These are phyloP conservation scores for Acanthamoeba lenticulata DNA, from an alignment of 208 protist genomes.

Conservation along the genomic window DNA sequence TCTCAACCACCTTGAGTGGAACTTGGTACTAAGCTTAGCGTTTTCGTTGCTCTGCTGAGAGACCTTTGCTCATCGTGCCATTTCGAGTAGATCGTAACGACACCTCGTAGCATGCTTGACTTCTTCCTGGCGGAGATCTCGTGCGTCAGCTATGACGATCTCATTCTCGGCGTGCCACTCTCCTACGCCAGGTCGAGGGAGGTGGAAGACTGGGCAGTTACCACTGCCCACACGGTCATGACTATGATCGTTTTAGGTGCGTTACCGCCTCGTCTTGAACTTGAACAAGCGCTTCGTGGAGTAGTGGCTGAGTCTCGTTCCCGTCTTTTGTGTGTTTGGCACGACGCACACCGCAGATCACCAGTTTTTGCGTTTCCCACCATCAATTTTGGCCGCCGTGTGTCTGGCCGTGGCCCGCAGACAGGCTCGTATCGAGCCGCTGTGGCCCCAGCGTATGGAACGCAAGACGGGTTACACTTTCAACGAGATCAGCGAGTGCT, in stretches of 20 bases:
- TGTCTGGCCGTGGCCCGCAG: constrained; percentile 54
- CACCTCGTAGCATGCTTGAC: constrained; percentile 31
- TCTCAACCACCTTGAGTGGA: constrained; percentile 29
- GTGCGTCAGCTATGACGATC: constrained; percentile 32
- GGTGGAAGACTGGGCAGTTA: background rate
- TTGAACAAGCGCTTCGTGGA: background rate
- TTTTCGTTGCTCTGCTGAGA: background rate
- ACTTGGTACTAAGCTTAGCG: background rate
- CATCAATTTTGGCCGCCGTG: constrained; percentile 58
- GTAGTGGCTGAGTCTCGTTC: background rate
- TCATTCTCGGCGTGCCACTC: constrained; percentile 5
- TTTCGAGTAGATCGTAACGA: background rate
- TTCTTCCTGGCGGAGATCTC: constrained; percentile 12
- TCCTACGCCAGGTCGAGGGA: background rate
- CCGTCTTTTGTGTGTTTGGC: background rate
- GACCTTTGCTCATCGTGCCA: too few relatives aligned
- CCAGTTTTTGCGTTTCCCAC: constrained; percentile 58
- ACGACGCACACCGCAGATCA: background rate
- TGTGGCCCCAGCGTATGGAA: constrained; percentile 13
- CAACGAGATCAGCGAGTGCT: background rate
- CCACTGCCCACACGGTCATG: constrained; percentile 4
- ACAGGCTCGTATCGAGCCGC: constrained; percentile 56
- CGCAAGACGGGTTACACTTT: constrained; percentile 31
- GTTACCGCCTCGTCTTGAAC: background rate
- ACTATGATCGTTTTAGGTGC: constrained; percentile 51